Conservation (phyloP, 2,329 filamentous ascomycete species). For the Parafenestella ontariensis region DNA sequence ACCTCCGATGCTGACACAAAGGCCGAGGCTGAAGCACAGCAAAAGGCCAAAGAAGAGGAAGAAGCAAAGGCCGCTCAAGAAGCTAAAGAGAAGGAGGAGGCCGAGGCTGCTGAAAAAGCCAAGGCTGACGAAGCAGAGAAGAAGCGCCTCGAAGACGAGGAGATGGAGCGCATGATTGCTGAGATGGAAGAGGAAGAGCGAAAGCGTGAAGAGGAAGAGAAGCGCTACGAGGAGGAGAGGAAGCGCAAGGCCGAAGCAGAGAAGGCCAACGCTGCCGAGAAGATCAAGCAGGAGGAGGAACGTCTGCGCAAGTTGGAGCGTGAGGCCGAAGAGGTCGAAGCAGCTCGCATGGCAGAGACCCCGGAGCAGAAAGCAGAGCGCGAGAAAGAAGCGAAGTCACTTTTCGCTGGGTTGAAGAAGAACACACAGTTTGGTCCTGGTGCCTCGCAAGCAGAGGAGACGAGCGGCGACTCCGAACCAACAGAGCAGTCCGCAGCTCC, state of each 20-base stretch:
- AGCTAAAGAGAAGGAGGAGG: slow-evolving; percentile 39
- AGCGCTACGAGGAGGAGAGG: slow-evolving; percentile 74
- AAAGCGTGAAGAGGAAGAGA: slow-evolving; percentile 70
- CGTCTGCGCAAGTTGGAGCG: slow-evolving; percentile 57
- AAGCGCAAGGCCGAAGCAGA: slow-evolving; percentile 66
- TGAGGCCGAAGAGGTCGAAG: slow-evolving; percentile 58
- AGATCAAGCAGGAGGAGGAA: slow-evolving; percentile 59
- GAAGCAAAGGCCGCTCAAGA: slow-evolving; percentile 36
- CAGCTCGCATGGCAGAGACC: slow-evolving; percentile 50
- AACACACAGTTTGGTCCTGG: slow-evolving; percentile 55
- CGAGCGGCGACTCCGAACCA: slow-evolving; percentile 42
- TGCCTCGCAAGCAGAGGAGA: slow-evolving; percentile 42
- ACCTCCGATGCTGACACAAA: slow-evolving; percentile 50
- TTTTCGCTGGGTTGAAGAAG: slow-evolving; percentile 59
- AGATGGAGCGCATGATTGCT: slow-evolving; percentile 66
- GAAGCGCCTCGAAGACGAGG: slow-evolving; percentile 51
- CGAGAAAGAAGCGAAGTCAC: slow-evolving; percentile 38
- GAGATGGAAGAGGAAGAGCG: slow-evolving; percentile 62
- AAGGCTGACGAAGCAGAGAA: slow-evolving; percentile 43
- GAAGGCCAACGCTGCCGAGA: slow-evolving; percentile 60
- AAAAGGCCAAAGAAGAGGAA: slow-evolving; percentile 53
- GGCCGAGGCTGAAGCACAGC: slow-evolving; percentile 48
- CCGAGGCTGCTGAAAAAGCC: slow-evolving; percentile 53
- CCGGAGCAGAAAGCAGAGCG: slow-evolving; percentile 53
- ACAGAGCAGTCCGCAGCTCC: slow-evolving; percentile 57